phyloP scores from a whole-genome alignment of 2,329 filamentous ascomycete genomes.

The Trichophaea hybrida region DNA sequence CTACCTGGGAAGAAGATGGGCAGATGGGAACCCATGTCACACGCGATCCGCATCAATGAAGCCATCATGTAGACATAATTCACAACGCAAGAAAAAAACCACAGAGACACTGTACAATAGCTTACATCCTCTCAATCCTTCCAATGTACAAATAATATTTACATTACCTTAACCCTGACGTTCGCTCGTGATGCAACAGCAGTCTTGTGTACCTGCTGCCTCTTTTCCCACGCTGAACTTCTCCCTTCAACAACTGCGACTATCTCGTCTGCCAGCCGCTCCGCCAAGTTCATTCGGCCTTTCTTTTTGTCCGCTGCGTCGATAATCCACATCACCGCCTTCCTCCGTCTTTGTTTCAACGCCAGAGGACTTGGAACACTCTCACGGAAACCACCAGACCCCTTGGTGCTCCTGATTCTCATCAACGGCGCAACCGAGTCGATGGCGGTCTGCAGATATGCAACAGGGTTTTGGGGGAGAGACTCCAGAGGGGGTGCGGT shows the following conservation, averaged over 20 bases:
- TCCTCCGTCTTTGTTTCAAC: constrained; percentile 59
- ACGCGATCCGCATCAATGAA: too few species aligned
- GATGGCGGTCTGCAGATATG: constrained; percentile 78
- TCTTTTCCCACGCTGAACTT: constrained; percentile 71
- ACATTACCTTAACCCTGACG: constrained; percentile 29
- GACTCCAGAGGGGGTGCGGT: constrained; percentile 61
- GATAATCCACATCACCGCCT: constrained; percentile 79
- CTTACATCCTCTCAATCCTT: background rate
- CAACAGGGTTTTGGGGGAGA: constrained; percentile 74
- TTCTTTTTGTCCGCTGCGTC: constrained; percentile 66
- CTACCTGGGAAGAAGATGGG: too few species aligned
- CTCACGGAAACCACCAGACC: constrained; percentile 67
- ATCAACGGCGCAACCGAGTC: constrained; percentile 86
- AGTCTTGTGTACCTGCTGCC: constrained; percentile 62
- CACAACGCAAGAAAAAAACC: too few species aligned
- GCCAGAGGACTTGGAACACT: constrained; percentile 68
- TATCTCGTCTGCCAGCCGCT: constrained; percentile 31
- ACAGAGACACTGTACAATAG: background rate
- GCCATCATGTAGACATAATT: too few species aligned
- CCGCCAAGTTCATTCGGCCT: constrained; percentile 40
- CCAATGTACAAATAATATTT: background rate
- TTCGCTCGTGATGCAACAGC: constrained; percentile 69
- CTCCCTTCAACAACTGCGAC: constrained; percentile 76
- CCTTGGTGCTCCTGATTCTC: constrained; percentile 59
- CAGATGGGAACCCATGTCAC: too few species aligned